Conservation (phyloP, 148 eudicot genomes). For the Vaccinium macrocarpon region DNA sequence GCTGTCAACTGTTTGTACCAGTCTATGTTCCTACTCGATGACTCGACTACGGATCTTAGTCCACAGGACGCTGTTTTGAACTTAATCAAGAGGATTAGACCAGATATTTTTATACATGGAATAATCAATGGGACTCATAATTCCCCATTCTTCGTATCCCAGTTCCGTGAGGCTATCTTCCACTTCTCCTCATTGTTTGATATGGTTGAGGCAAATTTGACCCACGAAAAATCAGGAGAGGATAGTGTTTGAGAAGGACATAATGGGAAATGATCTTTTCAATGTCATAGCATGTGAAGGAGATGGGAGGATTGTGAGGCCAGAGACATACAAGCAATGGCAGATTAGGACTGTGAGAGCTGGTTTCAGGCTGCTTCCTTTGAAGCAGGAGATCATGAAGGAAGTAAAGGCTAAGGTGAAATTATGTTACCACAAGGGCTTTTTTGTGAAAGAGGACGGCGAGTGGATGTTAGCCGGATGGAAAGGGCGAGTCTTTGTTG, state of each 20-base stretch:
- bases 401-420: constrained; percentile 32
- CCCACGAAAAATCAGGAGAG: constrained; percentile 39
- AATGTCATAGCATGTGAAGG: constrained; percentile 64
- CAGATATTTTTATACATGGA: constrained; percentile 42
- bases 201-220: constrained; percentile 42
- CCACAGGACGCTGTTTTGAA: constrained; percentile 27
- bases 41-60: constrained; percentile 25
- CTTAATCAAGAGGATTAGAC: constrained; percentile 20
- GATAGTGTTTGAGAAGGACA: constrained; percentile 35
- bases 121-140: constrained; percentile 44
- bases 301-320: constrained; percentile 46
- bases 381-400: constrained; percentile 36
- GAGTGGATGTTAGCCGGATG: constrained; percentile 60
- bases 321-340: constrained; percentile 67
- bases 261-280: constrained; percentile 39
- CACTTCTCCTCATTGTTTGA: constrained; percentile 44
- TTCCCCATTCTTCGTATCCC: constrained; percentile 59
- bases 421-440: constrained; percentile 44
- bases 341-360: constrained; percentile 42
- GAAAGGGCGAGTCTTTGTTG: constrained; percentile 46
- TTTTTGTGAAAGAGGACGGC: constrained; percentile 50
- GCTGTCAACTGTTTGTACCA: constrained; percentile 41
- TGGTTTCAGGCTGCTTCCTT: constrained; percentile 40
- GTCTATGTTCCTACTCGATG: constrained; percentile 37
- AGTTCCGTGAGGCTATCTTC: constrained; percentile 53